These are phyloP conservation scores for Scheffersomyces quercinus DNA, from an alignment of 1,139 yeast genomes.

Conservation along the genomic window DNA sequence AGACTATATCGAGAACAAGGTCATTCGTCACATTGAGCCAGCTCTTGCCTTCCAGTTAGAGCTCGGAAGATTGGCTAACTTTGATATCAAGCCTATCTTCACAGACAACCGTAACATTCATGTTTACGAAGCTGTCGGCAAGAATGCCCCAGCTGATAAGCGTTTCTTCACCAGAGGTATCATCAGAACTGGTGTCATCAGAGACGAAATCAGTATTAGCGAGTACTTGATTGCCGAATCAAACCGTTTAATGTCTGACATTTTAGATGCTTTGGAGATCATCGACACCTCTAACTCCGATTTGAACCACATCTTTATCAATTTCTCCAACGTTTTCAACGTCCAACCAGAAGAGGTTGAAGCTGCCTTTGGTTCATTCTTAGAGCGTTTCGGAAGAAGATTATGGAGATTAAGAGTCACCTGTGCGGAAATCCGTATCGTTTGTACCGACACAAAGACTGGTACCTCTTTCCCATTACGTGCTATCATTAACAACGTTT, in stretches of 20 bases:
- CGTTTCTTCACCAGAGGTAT: slow-evolving; percentile 97
- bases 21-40: slow-evolving; percentile 96
- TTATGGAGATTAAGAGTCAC: slow-evolving; percentile 96
- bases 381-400: slow-evolving; percentile 96
- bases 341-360: slow-evolving; percentile 94
- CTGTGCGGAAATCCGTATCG: slow-evolving; percentile 95
- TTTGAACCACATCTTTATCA: slow-evolving; percentile 93
- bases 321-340: slow-evolving; percentile 92
- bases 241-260: slow-evolving; percentile 91
- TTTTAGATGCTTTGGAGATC: slow-evolving; percentile 90
- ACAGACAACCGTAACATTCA: slow-evolving; percentile 97
- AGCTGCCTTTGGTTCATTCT: slow-evolving; percentile 95
- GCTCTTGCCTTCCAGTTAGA: slow-evolving; percentile 97
- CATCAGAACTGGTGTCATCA: slow-evolving; percentile 91
- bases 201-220: slow-evolving; percentile 88
- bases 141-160: slow-evolving; percentile 90
- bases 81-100: slow-evolving; percentile 90
- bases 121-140: slow-evolving; percentile 94
- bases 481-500: slow-evolving; percentile 92
- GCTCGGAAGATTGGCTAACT: slow-evolving; percentile 89
- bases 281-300: slow-evolving; percentile 94
- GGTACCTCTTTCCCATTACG: slow-evolving; percentile 94
- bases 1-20: slow-evolving; percentile 76
- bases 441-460: slow-evolving; percentile 84
- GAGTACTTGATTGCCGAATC: slow-evolving; percentile 96